A percentile compares a stretch with the other conserved stretches of the same genome.
These are phyloP conservation scores for Saussurea involucrata DNA, from an alignment of 129 eudicot genomes.

Conservation along the genomic window DNA sequence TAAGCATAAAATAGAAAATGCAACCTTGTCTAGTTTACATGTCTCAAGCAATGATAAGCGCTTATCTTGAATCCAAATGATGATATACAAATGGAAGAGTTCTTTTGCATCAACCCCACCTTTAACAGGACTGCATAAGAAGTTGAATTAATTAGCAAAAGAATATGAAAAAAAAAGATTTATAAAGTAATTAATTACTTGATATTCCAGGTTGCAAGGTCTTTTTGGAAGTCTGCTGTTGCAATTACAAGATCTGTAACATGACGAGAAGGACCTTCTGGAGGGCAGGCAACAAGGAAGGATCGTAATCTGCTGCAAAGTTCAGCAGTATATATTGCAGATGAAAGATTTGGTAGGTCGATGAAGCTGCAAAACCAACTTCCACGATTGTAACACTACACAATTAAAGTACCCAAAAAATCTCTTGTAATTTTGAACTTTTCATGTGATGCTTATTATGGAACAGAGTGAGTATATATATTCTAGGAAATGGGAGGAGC, in stretches of 20 bases:
- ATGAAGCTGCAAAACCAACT: conserved; percentile 54
- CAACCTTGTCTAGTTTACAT: conserved; percentile 87
- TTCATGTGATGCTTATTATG: background rate
- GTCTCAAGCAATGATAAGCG: conserved; percentile 73
- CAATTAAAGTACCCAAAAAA: background rate
- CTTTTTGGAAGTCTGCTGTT: conserved; percentile 83
- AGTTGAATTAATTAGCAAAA: conserved; percentile 1
- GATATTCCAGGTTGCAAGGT: conserved; percentile 77
- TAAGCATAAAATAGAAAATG: too few species aligned
- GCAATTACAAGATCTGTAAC: conserved; percentile 85
- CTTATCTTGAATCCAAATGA: conserved; percentile 83
- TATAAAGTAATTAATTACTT: conserved; percentile 25
- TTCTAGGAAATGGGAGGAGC: background rate
- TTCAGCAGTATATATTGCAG: conserved; percentile 78
- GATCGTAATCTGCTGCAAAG: conserved; percentile 71
- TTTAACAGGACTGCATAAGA: conserved; percentile 59
- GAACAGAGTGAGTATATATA: background rate
- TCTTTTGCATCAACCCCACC: conserved; percentile 94
- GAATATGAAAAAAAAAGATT: background rate
- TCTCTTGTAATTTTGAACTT: background rate
- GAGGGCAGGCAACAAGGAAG: conserved; percentile 81
- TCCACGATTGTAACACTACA: background rate
- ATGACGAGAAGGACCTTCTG: conserved; percentile 65
- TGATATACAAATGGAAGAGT: conserved; percentile 72
- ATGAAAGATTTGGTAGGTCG: conserved; percentile 81